A percentile compares a stretch with the other conserved stretches of the same genome.
These are phyloP conservation scores for Neonectria faginata DNA, from an alignment of 2,329 filamentous ascomycete species.

Conservation along the genomic window DNA sequence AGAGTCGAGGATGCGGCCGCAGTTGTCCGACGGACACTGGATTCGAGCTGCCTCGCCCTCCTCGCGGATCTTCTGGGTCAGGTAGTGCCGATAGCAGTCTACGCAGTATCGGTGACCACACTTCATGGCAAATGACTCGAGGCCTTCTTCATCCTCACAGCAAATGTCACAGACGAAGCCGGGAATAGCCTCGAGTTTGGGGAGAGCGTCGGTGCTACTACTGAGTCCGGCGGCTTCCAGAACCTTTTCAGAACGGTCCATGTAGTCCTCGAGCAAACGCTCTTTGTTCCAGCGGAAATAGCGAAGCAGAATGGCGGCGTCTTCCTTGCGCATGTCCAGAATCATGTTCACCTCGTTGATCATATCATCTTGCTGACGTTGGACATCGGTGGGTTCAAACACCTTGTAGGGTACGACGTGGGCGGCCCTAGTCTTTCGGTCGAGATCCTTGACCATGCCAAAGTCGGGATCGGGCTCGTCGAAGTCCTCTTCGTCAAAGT, in stretches of 20 bases:
- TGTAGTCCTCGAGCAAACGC: constrained; percentile 92
- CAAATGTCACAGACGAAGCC: constrained; percentile 96
- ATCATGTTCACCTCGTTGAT: constrained; percentile 93
- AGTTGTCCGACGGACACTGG: constrained; percentile 89
- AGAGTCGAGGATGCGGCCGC: constrained; percentile 90
- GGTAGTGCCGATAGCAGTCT: constrained; percentile 91
- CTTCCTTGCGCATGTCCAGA: constrained; percentile 87
- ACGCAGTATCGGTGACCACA: constrained; percentile 95
- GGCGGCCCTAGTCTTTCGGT: constrained; percentile 76
- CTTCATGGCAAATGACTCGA: constrained; percentile 92
- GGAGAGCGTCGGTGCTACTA: constrained; percentile 68
- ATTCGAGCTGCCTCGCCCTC: constrained; percentile 96
- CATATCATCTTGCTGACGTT: constrained; percentile 85
- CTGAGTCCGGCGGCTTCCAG: constrained; percentile 87
- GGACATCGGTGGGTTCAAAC: constrained; percentile 82
- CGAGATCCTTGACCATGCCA: constrained; percentile 69
- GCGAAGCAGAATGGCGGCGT: constrained; percentile 88
- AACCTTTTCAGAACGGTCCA: constrained; percentile 85
- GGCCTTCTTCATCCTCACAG: constrained; percentile 83
- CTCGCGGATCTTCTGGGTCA: constrained; percentile 91
- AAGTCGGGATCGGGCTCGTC: constrained; percentile 68
- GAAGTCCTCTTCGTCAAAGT: constrained; percentile 70
- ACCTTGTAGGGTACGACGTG: constrained; percentile 91
- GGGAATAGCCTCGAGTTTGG: constrained; percentile 76
- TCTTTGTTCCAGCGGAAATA: constrained; percentile 98